Evolutionary conservation across 1,284 basidiomycete species (phyloP).

Genomic region (Cryptococcus wingfieldii): DNA sequence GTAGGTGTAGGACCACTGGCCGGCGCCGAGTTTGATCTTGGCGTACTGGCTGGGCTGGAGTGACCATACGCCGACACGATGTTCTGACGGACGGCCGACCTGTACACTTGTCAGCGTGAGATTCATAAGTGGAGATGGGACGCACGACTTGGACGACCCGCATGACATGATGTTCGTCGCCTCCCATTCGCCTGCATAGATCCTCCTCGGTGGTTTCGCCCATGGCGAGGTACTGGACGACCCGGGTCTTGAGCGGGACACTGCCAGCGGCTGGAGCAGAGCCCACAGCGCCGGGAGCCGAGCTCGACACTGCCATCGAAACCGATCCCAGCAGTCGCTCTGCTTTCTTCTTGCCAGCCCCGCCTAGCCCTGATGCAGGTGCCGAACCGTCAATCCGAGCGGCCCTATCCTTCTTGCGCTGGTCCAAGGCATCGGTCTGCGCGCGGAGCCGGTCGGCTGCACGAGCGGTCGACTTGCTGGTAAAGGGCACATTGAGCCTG

Average conservation of each 20-base stretch:
- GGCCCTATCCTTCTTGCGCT: conserved; percentile 25
- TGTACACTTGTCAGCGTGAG: conserved; percentile 3
- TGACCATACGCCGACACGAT: conserved; percentile 19
- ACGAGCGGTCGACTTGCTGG: conserved; percentile 14
- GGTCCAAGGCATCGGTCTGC: conserved; percentile 26
- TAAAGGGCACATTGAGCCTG: conserved; percentile 32
- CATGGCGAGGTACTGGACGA: conserved; percentile 41
- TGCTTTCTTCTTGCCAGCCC: background rate
- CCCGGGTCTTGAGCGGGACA: conserved; percentile 44
- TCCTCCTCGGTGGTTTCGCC: conserved; percentile 30
- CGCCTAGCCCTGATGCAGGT: background rate
- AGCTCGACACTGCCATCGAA: conserved; percentile 6
- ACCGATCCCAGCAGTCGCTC: background rate
- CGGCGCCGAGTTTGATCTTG: conserved; percentile 41
- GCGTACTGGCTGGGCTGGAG: conserved; percentile 39
- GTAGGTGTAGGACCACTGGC: conserved; percentile 36
- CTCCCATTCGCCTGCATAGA: conserved; percentile 28
- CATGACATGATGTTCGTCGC: conserved; percentile 36
- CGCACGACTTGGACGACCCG: conserved; percentile 41
- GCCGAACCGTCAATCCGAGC: conserved; percentile 20
- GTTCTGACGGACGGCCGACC: conserved; percentile 23
- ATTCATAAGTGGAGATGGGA: background rate
- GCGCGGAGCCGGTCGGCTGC: conserved; percentile 32
- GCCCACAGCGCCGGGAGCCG: background rate
- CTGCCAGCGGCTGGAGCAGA: conserved; percentile 3